A percentile compares a stretch with the other conserved stretches of the same genome.
These are phyloP conservation scores for Fusarium begoniae DNA, from an alignment of 2,329 filamentous ascomycete genomes.

Conservation along the genomic window DNA sequence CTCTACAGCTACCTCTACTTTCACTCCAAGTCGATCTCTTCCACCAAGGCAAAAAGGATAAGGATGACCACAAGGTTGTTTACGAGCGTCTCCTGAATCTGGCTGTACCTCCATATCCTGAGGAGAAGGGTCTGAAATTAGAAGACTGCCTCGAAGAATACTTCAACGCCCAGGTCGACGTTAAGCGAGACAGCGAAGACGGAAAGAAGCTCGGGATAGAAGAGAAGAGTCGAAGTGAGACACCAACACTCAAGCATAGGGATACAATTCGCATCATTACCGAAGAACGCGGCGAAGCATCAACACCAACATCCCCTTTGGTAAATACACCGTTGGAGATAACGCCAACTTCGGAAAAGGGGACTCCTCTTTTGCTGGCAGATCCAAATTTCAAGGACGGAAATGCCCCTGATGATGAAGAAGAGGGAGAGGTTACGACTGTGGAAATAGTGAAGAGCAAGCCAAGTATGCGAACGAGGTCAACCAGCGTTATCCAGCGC, in stretches of 20 bases:
- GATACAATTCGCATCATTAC: conserved; percentile 49
- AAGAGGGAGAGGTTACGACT: conserved; percentile 28
- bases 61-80: conserved; percentile 93
- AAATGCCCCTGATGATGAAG: conserved; percentile 23
- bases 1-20: conserved; percentile 84
- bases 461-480: conserved; percentile 54
- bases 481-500: conserved; percentile 70
- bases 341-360: conserved; percentile 29
- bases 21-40: conserved; percentile 95
- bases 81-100: conserved; percentile 92
- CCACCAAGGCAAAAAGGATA: conserved; percentile 85
- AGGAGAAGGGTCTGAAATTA: conserved; percentile 76
- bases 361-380: not conserved
- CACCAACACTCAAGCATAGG: conserved; percentile 41
- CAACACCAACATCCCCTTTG: conserved; percentile 47
- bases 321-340: conserved; percentile 41
- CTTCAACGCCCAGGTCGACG: conserved; percentile 93
- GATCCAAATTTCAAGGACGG: conserved; percentile 11
- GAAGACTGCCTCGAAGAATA: conserved; percentile 94
- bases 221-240: conserved; percentile 39
- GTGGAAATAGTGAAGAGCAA: conserved; percentile 43
- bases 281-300: conserved; percentile 45
- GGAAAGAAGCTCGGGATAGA: conserved; percentile 56
- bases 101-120: conserved; percentile 81
- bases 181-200: conserved; percentile 75